Evolutionary conservation across 257 asterid species (phyloP).

Genomic region (Nicotiana sylvestris): DNA sequence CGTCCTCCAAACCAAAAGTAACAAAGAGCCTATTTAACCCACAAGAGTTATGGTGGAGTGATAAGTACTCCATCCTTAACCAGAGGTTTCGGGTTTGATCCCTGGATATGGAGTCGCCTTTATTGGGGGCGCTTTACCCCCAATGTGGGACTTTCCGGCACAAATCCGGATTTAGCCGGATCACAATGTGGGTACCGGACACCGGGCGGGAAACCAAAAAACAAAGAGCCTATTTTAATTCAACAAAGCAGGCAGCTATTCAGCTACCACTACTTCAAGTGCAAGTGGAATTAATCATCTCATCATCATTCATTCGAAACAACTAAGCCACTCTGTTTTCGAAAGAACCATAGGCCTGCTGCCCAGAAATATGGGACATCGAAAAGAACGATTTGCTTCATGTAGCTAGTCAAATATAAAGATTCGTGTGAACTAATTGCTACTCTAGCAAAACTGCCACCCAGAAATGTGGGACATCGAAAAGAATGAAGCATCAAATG

Average conservation of each 20-base stretch:
- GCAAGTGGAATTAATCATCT: neutral
- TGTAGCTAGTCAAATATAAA: neutral
- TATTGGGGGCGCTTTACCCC: too few relatives aligned
- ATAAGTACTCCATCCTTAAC: too few relatives aligned
- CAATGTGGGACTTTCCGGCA: too few relatives aligned
- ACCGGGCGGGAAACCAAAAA: neutral
- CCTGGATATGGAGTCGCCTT: too few relatives aligned
- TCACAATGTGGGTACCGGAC: too few relatives aligned
- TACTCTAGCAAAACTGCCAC: conserved; percentile 9
- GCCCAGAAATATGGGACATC: neutral
- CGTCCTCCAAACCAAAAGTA: neutral
- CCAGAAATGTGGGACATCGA: neutral
- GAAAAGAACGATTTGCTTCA: neutral
- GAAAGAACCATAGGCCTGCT: neutral
- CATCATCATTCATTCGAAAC: neutral
- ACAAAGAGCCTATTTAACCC: neutral
- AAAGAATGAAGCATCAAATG: neutral
- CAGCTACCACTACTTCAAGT: neutral
- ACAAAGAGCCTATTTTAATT: neutral
- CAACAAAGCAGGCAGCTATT: neutral
- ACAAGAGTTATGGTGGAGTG: too few relatives aligned
- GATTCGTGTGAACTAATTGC: neutral
- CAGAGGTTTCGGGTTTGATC: too few relatives aligned
- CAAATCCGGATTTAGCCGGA: too few relatives aligned
- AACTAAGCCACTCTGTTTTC: neutral